phyloP scores from a whole-genome alignment of 2,329 filamentous ascomycete species.

The Colletotrichum chlorophyti region DNA sequence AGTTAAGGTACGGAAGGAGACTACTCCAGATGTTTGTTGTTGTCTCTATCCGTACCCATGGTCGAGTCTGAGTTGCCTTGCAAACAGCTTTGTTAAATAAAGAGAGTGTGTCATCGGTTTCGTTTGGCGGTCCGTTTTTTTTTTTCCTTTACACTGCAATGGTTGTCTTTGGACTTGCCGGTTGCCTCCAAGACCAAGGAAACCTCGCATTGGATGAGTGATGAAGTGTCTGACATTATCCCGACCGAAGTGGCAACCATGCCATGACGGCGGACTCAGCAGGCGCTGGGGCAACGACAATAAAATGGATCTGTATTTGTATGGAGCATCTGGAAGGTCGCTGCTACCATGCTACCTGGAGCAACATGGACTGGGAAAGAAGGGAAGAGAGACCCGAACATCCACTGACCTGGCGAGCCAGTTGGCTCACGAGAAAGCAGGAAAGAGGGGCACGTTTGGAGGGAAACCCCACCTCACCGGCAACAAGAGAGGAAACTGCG shows the following conservation, averaged over 20 bases:
- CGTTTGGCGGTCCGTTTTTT: too few species aligned
- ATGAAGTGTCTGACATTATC: conserved; percentile 19
- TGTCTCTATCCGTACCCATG: too few species aligned
- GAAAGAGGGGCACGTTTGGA: conserved; percentile 19
- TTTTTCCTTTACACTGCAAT: too few species aligned
- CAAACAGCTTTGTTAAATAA: too few species aligned
- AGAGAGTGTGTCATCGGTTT: too few species aligned
- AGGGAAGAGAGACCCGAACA: too few species aligned
- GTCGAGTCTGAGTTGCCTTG: too few species aligned
- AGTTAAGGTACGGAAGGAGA: too few species aligned
- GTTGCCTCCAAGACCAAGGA: too few species aligned
- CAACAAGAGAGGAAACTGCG: conserved; percentile 18
- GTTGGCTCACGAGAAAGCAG: conserved; percentile 21
- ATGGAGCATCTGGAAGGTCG: not conserved
- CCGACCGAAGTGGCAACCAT: conserved; percentile 11
- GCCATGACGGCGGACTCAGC: conserved; percentile 16
- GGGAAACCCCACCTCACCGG: conserved; percentile 21
- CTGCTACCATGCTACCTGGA: not conserved
- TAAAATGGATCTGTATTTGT: conserved; percentile 13
- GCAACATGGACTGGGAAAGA: not conserved
- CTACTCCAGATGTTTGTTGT: too few species aligned
- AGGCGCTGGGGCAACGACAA: conserved; percentile 21
- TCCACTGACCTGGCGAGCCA: conserved; percentile 9
- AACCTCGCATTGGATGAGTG: too few species aligned
- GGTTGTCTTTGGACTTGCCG: not conserved